Base-by-base conservation (phyloP, 345 rosid genomes). In the Dimocarpus longan region DNA sequence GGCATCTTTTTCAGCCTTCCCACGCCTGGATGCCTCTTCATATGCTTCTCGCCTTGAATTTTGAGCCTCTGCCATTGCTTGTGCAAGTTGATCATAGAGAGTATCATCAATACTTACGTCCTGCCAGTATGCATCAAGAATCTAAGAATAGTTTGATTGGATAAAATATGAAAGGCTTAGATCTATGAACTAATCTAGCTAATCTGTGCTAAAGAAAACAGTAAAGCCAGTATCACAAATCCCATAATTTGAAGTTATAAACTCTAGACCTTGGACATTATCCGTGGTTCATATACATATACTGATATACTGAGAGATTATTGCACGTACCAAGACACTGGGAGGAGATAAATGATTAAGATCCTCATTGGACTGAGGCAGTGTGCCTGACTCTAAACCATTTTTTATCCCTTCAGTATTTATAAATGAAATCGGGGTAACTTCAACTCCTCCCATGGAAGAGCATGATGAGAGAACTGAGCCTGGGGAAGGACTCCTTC, bases 1-100 rank as follows among this genome's bases (percentile, higher is more conserved):
- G 72, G 90, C 92, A 44, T 84, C 92, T 63, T 80, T 90, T 81
- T 96, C 97, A 66, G 95, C 91, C 87, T 90, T 89, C 72, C 81
- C 85, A 73, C 90, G 91, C 86, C 87, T 86, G 54, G 77, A 42
- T 77, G 87, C 90, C 89, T 90, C 98, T 76, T 83, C 85, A 79
- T 82, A 74, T 71, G 93, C 95, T 79, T 87, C 94, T 79, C 63
- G 81, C 82, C 85, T 89, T 72, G 89, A 88, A 82, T 81, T 92
- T 68, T 71, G 90, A 79, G 92, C 91, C 76, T 93, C 96, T 42
- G 73, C 76, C 80, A 86, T 85, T 69, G 88, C 90, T 84, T 79
- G 86, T 70, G 82, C 73, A 79, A 90, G 86, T 80, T 90, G 93
- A 84, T 89, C 83, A 50, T 72, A 76, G 54, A 90, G 82, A 50